Evolutionary conservation across 2,329 filamentous ascomycete genomes (phyloP), one percentile per base, ranked within the genome.

Genomic region (Emericellopsis cladophorae): DNA sequence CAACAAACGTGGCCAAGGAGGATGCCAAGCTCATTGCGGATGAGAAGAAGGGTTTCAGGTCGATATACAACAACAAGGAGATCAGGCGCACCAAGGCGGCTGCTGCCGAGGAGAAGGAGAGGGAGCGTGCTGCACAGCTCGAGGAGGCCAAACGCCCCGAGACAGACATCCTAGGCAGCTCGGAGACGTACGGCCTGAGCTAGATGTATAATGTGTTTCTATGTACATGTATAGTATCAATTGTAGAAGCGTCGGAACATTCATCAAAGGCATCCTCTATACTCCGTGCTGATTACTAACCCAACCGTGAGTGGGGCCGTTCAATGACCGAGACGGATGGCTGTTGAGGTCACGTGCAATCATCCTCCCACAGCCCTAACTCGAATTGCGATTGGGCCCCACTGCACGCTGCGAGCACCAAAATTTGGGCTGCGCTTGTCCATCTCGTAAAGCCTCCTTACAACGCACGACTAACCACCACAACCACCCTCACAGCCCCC

Each of bases 151-250:
- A 29, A 7, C 26, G 26, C 26, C 39, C 82, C 70, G 66, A 86
- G 78, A 49, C 86, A 58, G 37, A 48, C 21, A 40, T 54, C n/a
- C 37, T 56, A 16, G 57, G 62, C 43, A 65, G 57, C 46, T 56
- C 54, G 4, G 49, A 49, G 40, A 60, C 45, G 45, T 68, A 68
- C 41, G 63, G 64, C 26, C 26, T 29, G 26, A 29, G 26, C 12
- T 29, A 29, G 26, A 7, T 29, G 26, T 29, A 29, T 29, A 12
- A 29, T 29, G 12, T 29, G 26, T 29, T 29, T 29, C 26, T 29
- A 29, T 29, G 26, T 29, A 29, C 9, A 29, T 29, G 26, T 29
- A 29, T 12, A 29, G 8, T 29, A 29, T 21, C 18, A 21, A 21
- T 29, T 29, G 26, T 29, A 29, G 26, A 29, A 29, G 26, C 26